phyloP scores from a whole-genome alignment of 768 basidiomycete species.

The Amanita rubescens region DNA sequence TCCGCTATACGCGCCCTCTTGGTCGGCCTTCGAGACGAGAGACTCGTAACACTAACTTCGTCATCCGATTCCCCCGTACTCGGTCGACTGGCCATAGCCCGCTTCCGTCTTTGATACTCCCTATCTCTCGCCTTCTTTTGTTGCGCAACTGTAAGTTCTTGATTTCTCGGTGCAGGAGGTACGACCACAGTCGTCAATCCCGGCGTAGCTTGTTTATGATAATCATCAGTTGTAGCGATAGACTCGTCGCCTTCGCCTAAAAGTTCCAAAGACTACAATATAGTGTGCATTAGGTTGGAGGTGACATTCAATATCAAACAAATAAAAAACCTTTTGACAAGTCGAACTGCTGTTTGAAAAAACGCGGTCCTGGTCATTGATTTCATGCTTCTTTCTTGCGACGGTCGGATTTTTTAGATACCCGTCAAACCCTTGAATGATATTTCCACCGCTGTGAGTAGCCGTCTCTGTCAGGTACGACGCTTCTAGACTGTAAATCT shows the following conservation, averaged over 20 bases:
- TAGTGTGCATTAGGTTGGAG: constrained; percentile 5
- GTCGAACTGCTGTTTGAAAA: constrained; percentile 81
- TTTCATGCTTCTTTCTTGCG: constrained; percentile 64
- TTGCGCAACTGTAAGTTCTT: constrained; percentile 64
- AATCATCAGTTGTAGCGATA: constrained; percentile 51
- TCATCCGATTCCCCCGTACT: constrained; percentile 75
- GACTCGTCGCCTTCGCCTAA: constrained; percentile 63
- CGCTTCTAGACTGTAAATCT: constrained; percentile 73
- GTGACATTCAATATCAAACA: constrained; percentile 3
- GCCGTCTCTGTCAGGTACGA: constrained; percentile 74
- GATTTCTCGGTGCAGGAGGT: constrained; percentile 60
- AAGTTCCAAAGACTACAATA: constrained; percentile 62
- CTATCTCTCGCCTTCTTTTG: constrained; percentile 73
- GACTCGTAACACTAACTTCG: constrained; percentile 42
- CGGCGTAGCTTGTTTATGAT: constrained; percentile 57
- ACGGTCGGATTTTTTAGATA: constrained; percentile 74
- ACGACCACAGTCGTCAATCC: constrained; percentile 73
- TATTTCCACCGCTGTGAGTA: constrained; percentile 73
- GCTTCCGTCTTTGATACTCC: constrained; percentile 75
- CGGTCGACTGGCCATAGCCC: constrained; percentile 54
- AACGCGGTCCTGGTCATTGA: constrained; percentile 69
- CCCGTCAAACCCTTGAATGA: constrained; percentile 81
- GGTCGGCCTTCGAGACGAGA: constrained; percentile 49
- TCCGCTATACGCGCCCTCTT: constrained; percentile 64
- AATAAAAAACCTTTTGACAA: constrained; percentile 69